phyloP scores from a whole-genome alignment of 495 filamentous ascomycete genomes.

The Penicillium ochrochloron region DNA sequence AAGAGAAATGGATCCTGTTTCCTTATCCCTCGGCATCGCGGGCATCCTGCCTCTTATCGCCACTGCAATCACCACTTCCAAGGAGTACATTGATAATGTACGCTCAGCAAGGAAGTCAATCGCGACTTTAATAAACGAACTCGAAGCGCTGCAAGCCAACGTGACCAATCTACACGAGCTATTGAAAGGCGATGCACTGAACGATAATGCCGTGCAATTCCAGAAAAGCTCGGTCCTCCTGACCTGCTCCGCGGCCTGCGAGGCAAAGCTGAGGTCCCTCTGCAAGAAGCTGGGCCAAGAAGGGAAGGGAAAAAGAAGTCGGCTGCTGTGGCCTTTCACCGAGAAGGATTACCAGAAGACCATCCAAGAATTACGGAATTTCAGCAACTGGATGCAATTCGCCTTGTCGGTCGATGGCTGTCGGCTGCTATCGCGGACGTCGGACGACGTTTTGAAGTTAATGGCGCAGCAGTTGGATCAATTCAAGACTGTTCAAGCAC shows the following conservation, averaged over 20 bases:
- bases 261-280: not conserved
- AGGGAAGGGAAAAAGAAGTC: not conserved
- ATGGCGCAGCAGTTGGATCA: not conserved
- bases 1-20: not conserved
- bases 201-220: not conserved
- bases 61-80: not conserved
- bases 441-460: not conserved
- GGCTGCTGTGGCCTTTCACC: not conserved
- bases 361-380: not conserved
- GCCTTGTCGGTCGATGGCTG: constrained; percentile 6
- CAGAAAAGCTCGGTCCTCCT: not conserved
- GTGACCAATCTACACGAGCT: not conserved
- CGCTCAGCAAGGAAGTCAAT: not conserved
- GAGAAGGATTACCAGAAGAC: constrained; percentile 7
- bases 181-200: not conserved
- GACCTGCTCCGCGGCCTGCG: not conserved
- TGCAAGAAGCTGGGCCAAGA: not conserved
- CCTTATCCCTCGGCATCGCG: not conserved
- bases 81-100: constrained; percentile 4
- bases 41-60: constrained; percentile 1
- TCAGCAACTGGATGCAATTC: constrained; percentile 6
- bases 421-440: not conserved
- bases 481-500: not conserved
- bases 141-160: constrained; percentile 1
- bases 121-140: not conserved